Evolutionary conservation across 106 monocot species (phyloP).

Genomic region (Acanthochlamys bracteata): DNA sequence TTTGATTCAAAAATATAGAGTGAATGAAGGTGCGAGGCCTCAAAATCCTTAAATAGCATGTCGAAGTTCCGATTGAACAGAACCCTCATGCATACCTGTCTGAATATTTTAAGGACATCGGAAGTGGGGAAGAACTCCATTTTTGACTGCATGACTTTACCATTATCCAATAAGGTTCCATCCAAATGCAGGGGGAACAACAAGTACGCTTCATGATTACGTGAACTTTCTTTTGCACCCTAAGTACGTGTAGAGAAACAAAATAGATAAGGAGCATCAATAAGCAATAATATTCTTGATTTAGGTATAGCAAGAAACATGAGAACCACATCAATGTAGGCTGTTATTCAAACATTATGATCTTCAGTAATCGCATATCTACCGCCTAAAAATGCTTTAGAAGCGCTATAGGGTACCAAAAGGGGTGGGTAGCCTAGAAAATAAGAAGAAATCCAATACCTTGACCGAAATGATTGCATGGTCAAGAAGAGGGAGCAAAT

Average conservation of each 20-base stretch:
- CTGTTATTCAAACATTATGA: no score
- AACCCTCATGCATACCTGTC: slow-evolving; percentile 30
- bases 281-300: no score
- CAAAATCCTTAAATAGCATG: no score
- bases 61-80: neutral
- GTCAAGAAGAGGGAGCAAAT: slow-evolving; percentile 93
- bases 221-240: slow-evolving; percentile 40
- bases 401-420: neutral
- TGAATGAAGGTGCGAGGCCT: no score
- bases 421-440: neutral
- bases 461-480: slow-evolving; percentile 85
- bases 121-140: slow-evolving; percentile 55
- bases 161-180: slow-evolving; percentile 58
- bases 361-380: no score
- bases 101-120: slow-evolving; percentile 52
- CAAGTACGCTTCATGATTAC: slow-evolving; percentile 69
- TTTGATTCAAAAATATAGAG: no score
- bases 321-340: no score
- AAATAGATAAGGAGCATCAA: neutral
- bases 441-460: slow-evolving; percentile 22
- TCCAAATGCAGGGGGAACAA: slow-evolving; percentile 68
- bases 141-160: slow-evolving; percentile 44
- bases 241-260: neutral
- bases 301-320: no score
- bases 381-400: no score